Evolutionary conservation across 2,329 filamentous ascomycete genomes (phyloP), one percentile per base, ranked within the genome.

Genomic region (Herpomyces periplanetae): DNA sequence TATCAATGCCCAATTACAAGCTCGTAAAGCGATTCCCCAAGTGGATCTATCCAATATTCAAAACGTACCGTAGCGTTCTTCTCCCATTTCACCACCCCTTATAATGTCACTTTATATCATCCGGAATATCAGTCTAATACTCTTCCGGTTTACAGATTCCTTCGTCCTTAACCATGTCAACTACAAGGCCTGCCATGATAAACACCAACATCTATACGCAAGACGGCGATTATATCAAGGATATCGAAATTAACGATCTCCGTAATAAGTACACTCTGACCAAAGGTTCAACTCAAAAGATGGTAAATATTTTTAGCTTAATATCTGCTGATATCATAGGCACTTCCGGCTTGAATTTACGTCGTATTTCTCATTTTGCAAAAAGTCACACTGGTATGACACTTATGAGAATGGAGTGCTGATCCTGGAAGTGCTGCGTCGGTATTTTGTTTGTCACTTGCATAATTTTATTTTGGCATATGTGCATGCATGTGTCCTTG

Each of bases 261-360:
- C 63, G 75, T 27, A 96, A 91, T 38, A 66, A 75, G 31, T 96
- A 96, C 41, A 63, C 73, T 38, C 51, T 96, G 44, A 96, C 75
- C 27, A 91, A 88, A 48, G 71, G 73, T 34, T 65, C 69, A 32
- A 87, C 71, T 28, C 80, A 91, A 50, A 85, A 87, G 56, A 87
- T 80, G 75, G 80, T 96, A 88, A 85, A 63, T 73, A 61, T 42
- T 42, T 52, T n/a, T n/a, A n/a, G n/a, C n/a, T n/a, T n/a, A n/a
- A n/a, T n/a, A n/a, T n/a, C n/a, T n/a, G n/a, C n/a, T n/a, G n/a
- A n/a, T n/a, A n/a, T n/a, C n/a, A n/a, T n/a, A n/a, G n/a, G n/a
- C n/a, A n/a, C n/a, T n/a, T n/a, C n/a, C n/a, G n/a, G n/a, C n/a
- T n/a, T n/a, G n/a, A n/a, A n/a, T n/a, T n/a, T n/a, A n/a, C n/a